phyloP scores from a whole-genome alignment of 805 yeast species.

The Pichia californica region DNA sequence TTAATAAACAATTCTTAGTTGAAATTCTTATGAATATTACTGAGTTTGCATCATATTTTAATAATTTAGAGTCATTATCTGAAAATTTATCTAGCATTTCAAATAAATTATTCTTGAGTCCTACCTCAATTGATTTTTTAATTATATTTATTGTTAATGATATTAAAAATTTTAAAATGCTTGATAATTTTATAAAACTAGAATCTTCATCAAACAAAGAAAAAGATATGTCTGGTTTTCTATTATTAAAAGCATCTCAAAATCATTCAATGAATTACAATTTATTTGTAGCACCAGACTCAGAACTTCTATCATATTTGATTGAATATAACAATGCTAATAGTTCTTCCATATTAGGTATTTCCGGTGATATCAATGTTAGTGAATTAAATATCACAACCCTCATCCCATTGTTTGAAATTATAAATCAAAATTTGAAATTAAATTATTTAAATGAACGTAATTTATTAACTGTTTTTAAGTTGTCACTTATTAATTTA shows the following conservation, averaged over 20 bases:
- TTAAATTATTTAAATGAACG: slow-evolving; percentile 20
- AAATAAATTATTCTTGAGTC: not conserved
- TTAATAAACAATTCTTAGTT: slow-evolving; percentile 4
- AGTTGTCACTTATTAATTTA: slow-evolving; percentile 16
- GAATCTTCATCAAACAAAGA: not conserved
- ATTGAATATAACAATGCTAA: slow-evolving; percentile 6
- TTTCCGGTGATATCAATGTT: slow-evolving; percentile 12
- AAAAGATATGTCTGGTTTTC: slow-evolving; percentile 9
- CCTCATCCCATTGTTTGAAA: slow-evolving; percentile 24
- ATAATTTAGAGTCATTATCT: not conserved
- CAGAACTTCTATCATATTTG: not conserved
- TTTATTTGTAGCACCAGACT: not conserved
- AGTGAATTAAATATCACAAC: slow-evolving; percentile 16
- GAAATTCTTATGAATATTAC: slow-evolving; percentile 1
- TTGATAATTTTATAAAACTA: slow-evolving; percentile 4
- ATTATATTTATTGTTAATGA: not conserved
- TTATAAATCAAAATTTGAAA: slow-evolving; percentile 28
- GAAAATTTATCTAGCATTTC: not conserved
- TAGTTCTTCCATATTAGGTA: slow-evolving; percentile 14
- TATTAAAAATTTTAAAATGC: not conserved
- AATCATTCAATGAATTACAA: slow-evolving; percentile 8
- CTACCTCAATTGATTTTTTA: not conserved
- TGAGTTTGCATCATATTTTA: not conserved
- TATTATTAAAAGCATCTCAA: slow-evolving; percentile 5
- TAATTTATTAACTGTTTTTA: slow-evolving; percentile 18